phyloP scores from a whole-genome alignment of 306 rosid species.

The Gynostemma pentaphyllum region DNA sequence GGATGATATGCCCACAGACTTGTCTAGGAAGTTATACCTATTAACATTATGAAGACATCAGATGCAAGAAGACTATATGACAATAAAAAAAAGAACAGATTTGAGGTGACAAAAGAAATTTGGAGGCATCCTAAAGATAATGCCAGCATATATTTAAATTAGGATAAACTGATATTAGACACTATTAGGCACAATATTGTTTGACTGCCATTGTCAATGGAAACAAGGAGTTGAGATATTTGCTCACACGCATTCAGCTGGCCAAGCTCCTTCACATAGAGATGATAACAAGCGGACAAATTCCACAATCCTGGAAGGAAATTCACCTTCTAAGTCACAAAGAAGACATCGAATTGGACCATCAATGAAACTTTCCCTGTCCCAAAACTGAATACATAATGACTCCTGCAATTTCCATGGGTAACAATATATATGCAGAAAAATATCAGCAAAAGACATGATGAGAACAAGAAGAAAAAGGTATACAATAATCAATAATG shows the following conservation, averaged over 20 bases:
- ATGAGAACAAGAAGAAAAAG: constrained; percentile 11
- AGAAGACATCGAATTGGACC: constrained; percentile 85
- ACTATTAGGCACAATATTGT: no score
- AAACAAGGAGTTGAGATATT: not conserved
- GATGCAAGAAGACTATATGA: not conserved
- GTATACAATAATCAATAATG: constrained; percentile 11
- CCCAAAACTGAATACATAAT: constrained; percentile 93
- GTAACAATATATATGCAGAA: constrained; percentile 14
- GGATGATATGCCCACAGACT: constrained; percentile 73
- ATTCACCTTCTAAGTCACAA: constrained; percentile 70
- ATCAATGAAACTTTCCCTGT: constrained; percentile 73
- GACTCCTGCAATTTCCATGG: constrained; percentile 61
- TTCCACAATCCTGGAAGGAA: constrained; percentile 62
- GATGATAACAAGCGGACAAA: constrained; percentile 70
- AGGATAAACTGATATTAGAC: no score
- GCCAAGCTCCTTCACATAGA: constrained; percentile 90
- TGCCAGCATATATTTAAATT: not conserved
- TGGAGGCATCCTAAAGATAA: not conserved
- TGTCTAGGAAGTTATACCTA: constrained; percentile 82
- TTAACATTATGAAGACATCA: constrained; percentile 4
- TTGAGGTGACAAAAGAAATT: not conserved
- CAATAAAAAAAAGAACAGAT: not conserved
- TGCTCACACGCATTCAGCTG: constrained; percentile 93
- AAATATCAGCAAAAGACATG: constrained; percentile 15
- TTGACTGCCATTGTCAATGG: not conserved